Evolutionary conservation across 2,329 filamentous ascomycete species (phyloP).

Genomic region (Curvularia lunata): DNA sequence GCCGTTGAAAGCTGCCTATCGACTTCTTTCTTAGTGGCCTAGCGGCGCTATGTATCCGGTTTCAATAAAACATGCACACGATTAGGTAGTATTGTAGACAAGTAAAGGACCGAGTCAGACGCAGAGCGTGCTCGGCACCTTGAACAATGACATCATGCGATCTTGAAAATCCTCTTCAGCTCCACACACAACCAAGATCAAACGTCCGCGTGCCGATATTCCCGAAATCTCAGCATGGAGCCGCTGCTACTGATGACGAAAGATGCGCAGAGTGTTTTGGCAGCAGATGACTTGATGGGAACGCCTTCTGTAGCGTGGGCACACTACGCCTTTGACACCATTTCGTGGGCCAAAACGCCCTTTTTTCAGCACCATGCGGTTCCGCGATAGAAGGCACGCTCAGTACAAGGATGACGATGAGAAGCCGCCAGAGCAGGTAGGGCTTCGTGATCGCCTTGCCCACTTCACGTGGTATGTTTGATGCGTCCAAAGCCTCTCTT

Average conservation of each 20-base stretch:
- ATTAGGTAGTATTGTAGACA: not conserved
- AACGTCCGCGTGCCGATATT: conserved; percentile 7
- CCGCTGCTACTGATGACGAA: conserved; percentile 13
- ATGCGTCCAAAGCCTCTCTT: not conserved
- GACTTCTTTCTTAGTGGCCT: not conserved
- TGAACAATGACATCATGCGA: conserved; percentile 7
- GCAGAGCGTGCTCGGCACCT: not conserved
- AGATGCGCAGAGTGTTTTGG: conserved; percentile 4
- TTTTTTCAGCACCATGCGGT: conserved; percentile 22
- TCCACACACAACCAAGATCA: not conserved
- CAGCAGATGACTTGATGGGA: conserved; percentile 3
- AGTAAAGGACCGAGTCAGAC: not conserved
- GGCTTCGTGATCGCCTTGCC: conserved; percentile 33
- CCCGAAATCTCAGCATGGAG: conserved; percentile 8
- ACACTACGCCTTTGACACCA: conserved; percentile 1
- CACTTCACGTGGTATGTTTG: conserved; percentile 35
- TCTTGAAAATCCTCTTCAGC: not conserved
- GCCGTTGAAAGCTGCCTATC: not conserved
- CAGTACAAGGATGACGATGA: conserved; percentile 21
- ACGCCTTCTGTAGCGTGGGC: not conserved
- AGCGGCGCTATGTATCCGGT: not conserved
- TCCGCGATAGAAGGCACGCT: conserved; percentile 27
- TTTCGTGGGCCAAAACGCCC: not conserved
- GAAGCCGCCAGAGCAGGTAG: conserved; percentile 25
- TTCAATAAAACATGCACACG: not conserved